Evolutionary conservation across 495 filamentous ascomycete genomes (phyloP), one percentile per base, ranked within the genome.

Genomic region (Lasiosphaeris hirsuta): DNA sequence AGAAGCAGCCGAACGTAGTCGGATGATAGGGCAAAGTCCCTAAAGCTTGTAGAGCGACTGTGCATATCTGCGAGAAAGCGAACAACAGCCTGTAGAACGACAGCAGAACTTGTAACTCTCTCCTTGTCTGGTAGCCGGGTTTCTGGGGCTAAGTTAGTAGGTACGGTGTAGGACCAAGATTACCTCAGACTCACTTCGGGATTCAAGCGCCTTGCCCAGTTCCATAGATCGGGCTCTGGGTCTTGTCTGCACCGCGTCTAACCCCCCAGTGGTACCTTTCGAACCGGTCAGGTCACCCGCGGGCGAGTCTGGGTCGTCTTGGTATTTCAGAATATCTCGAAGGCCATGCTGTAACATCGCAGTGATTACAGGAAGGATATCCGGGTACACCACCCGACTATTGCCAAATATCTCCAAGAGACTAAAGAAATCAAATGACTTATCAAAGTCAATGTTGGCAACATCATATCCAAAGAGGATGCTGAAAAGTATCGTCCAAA

Each of bases 401-500:
- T 78, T 78, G 34, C 79, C 78, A 65, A 97, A 95, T 4, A 82
- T 79, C 44, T 90, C 86, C 10, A 90, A 64, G 3, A 97, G 79
- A 44, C 77, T 84, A 66, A 83, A 87, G 15, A 87, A 78, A 57
- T 91, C 86, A 64, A 96, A 87, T 6, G 86, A 78, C 59, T 80
- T 80, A 54, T 88, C 83, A 63, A 90, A 83, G 63, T 92, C 80
- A 61, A 96, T 79, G 37, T 84, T 78, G 38, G 84, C 86, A 58
- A 94, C 81, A 66, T 96, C 91, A 48, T 81, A 77, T 13, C 88
- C 90, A 69, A 98, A 95, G 9, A 98, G 74, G 45, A 97, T 87
- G 46, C 90, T 84, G 72, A 98, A 93, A 65, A 90, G 91, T 37
- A 94, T 86, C 7, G 87, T 85, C 95, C 95, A 98, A 33, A 97